These are phyloP conservation scores for Blastomyces silverae DNA, from an alignment of 2,329 filamentous ascomycete genomes.

Conservation along the genomic window DNA sequence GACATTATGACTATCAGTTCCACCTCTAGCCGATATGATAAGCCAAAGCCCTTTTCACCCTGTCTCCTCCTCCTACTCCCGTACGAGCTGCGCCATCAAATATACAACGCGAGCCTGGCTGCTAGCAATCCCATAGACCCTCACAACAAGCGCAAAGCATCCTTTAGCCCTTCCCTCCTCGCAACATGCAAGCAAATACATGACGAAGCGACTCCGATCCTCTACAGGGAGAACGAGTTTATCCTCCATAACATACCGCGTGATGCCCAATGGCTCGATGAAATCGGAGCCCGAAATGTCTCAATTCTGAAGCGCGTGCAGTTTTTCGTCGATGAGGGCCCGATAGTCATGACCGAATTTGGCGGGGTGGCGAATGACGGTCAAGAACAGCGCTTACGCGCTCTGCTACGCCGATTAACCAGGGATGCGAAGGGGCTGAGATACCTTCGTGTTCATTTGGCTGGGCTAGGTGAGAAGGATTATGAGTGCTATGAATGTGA, in stretches of 20 bases:
- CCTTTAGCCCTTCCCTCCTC: background rate
- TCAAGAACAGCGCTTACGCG: background rate
- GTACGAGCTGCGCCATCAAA: background rate
- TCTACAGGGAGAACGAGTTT: background rate
- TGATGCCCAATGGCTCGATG: background rate
- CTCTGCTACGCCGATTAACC: background rate
- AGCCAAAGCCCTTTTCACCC: background rate
- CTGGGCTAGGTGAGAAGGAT: background rate
- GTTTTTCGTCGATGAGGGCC: background rate
- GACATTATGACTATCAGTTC: background rate
- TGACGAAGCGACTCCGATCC: background rate
- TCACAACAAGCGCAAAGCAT: background rate
- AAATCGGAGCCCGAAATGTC: background rate
- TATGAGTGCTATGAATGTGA: background rate
- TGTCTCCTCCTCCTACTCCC: background rate
- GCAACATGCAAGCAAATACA: constrained; percentile 1
- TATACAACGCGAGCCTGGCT: background rate
- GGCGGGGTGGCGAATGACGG: background rate
- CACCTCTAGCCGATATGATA: background rate
- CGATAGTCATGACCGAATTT: background rate
- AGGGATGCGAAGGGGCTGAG: background rate
- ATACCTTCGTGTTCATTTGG: background rate
- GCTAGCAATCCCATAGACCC: background rate
- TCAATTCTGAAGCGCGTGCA: background rate
- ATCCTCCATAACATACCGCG: background rate